phyloP scores from a whole-genome alignment of 805 yeast species.

The Kuraishia ogatae region DNA sequence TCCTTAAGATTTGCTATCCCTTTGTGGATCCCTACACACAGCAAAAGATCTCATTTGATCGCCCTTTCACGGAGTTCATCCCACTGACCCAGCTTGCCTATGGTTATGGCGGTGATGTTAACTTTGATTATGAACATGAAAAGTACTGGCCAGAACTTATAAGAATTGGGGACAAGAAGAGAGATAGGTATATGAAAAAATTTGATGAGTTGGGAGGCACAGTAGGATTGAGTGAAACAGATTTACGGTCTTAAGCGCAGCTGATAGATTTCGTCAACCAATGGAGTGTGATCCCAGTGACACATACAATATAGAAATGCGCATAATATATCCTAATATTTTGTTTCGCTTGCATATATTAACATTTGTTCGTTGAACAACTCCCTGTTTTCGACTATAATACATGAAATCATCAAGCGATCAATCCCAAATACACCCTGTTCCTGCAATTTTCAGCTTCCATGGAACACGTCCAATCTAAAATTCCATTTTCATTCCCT shows the following conservation, averaged over 20 bases:
- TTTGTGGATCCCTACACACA: constrained; percentile 86
- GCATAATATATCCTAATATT: neutral
- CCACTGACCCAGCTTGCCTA: constrained; percentile 65
- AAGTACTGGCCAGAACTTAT: constrained; percentile 65
- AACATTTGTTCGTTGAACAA: neutral
- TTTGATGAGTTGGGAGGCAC: constrained; percentile 56
- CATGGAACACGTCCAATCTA: neutral
- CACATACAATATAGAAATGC: neutral
- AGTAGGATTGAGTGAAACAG: constrained; percentile 68
- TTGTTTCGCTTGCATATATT: neutral
- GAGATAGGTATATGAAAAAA: constrained; percentile 45
- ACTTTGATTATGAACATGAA: constrained; percentile 66
- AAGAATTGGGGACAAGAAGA: constrained; percentile 45
- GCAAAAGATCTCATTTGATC: constrained; percentile 76
- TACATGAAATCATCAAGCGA: neutral
- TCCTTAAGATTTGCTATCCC: constrained; percentile 77
- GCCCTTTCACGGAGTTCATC: constrained; percentile 71
- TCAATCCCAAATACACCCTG: neutral
- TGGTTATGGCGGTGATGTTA: constrained; percentile 68
- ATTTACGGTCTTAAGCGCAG: constrained; percentile 35
- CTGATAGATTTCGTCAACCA: too few relatives aligned
- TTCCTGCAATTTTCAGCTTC: neutral
- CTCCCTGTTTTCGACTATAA: neutral
- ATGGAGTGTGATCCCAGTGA: neutral
- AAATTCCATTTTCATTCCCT: neutral